phyloP scores from a whole-genome alignment of 495 filamentous ascomycete species.

The Aspergillus kassunensis region DNA sequence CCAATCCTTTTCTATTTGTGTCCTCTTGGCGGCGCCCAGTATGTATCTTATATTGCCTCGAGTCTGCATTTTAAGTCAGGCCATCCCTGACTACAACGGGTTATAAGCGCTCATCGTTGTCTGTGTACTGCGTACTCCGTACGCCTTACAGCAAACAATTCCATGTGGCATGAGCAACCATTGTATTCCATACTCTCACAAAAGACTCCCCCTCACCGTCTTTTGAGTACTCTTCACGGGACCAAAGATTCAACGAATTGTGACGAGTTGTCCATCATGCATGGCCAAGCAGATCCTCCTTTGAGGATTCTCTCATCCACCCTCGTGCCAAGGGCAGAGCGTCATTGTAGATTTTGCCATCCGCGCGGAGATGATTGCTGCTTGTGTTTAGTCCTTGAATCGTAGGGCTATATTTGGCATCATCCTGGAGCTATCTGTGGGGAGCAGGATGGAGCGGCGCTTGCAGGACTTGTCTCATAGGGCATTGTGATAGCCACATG shows the following conservation, averaged over 20 bases:
- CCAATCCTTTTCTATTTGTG: conserved; percentile 6
- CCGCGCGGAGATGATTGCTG: conserved; percentile 17
- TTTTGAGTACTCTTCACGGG: background rate
- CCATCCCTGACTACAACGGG: background rate
- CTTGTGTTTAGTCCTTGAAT: conserved; percentile 16
- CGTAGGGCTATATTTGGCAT: conserved; percentile 24
- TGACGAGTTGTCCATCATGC: conserved; percentile 19
- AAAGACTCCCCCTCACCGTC: conserved; percentile 14
- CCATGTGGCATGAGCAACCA: no score
- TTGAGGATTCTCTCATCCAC: background rate
- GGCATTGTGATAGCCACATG: conserved; percentile 16
- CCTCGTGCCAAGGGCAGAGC: conserved; percentile 7
- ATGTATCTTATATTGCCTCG: background rate
- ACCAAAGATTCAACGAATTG: conserved; percentile 6
- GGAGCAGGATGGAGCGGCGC: conserved; percentile 24
- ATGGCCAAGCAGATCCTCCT: conserved; percentile 15
- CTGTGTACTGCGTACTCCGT: background rate
- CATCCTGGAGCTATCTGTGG: conserved; percentile 6
- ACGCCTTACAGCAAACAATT: background rate
- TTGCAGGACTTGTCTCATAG: conserved; percentile 34
- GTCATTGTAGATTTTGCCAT: background rate
- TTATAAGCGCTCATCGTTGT: background rate
- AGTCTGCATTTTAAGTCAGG: background rate
- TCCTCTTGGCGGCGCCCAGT: background rate
- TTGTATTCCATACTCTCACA: no score